Evolutionary conservation across 495 filamentous ascomycete species (phyloP).

Genomic region (Talaromyces stipitatus): DNA sequence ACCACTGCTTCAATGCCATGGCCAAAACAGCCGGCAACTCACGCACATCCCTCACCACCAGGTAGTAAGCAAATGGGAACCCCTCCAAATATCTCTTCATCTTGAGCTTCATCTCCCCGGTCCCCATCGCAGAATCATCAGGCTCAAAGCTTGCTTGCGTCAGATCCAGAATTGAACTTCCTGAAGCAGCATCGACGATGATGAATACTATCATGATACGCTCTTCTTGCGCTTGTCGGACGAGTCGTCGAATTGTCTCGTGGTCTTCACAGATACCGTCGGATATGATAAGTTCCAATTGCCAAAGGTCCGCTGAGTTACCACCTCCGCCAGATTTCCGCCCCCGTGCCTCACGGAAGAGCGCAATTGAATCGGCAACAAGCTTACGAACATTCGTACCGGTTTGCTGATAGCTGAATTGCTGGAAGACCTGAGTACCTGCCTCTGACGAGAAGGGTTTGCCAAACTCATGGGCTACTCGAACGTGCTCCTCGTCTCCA

Average conservation of each 20-base stretch:
- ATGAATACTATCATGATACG: conserved; percentile 98
- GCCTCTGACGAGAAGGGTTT: conserved; percentile 77
- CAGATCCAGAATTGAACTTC: conserved; percentile 69
- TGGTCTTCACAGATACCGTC: conserved; percentile 92
- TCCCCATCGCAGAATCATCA: conserved; percentile 33
- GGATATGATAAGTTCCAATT: conserved; percentile 84
- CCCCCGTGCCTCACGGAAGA: conserved; percentile 70
- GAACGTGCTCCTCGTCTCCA: conserved; percentile 62
- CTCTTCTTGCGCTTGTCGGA: conserved; percentile 83
- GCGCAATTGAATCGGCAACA: conserved; percentile 63
- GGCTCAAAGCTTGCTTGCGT: conserved; percentile 70
- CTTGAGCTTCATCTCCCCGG: conserved; percentile 58
- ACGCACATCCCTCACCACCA: conserved; percentile 85
- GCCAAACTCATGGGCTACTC: conserved; percentile 83
- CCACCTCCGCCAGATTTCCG: conserved; percentile 46
- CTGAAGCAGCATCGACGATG: conserved; percentile 73
- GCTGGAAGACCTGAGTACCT: conserved; percentile 70
- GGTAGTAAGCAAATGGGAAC: conserved; percentile 93
- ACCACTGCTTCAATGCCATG: conserved; percentile 88
- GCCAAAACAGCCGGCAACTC: conserved; percentile 86
- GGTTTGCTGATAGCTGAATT: conserved; percentile 79
- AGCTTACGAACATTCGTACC: conserved; percentile 78
- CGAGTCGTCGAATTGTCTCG: conserved; percentile 68
- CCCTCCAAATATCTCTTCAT: conserved; percentile 86
- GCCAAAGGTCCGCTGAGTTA: conserved; percentile 74